phyloP scores from a whole-genome alignment of 208 protist genomes.

The Tritrichomonas musculus region DNA sequence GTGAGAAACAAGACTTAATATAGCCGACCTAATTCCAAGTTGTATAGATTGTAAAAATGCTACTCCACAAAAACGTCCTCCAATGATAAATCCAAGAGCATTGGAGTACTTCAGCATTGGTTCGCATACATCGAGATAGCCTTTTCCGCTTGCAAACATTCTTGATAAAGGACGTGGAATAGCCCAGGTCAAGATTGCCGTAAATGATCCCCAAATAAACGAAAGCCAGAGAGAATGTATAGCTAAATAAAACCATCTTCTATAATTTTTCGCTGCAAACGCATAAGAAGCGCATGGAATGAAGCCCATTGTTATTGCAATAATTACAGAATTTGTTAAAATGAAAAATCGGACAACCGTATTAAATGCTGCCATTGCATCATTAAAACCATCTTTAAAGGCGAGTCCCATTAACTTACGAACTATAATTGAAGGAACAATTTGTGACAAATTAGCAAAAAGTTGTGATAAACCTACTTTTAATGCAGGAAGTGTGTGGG shows the following conservation, averaged over 20 bases:
- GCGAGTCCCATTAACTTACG: background rate
- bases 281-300: background rate
- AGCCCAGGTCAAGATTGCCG: background rate
- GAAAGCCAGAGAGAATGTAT: background rate
- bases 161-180: background rate
- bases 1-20: background rate
- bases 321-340: background rate
- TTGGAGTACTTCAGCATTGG: slow-evolving; percentile 1
- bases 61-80: background rate
- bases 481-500: background rate
- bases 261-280: background rate
- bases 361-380: background rate
- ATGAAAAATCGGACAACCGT: background rate
- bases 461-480: background rate
- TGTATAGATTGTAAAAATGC: background rate
- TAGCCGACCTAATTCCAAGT: background rate
- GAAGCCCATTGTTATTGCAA: background rate
- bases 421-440: background rate
- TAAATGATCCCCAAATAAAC: background rate
- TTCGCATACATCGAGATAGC: background rate
- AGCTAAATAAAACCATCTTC: background rate
- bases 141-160: background rate
- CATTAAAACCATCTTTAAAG: background rate
- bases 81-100: background rate
- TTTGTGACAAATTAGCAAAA: background rate